phyloP scores from a whole-genome alignment of 176 grass and related monocot species.

The Luzula sylvatica region DNA sequence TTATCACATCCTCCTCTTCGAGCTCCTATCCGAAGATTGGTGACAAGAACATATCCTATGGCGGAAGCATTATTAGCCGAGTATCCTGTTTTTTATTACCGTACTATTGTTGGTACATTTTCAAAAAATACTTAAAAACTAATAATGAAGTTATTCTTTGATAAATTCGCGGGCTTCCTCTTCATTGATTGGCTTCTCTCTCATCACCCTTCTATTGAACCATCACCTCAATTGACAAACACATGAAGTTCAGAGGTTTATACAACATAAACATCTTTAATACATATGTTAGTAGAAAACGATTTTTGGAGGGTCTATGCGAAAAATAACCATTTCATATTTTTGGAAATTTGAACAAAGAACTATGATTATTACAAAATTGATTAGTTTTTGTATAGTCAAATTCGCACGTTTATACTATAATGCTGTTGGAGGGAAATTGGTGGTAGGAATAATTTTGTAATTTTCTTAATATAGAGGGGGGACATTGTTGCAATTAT shows the following conservation, averaged over 20 bases:
- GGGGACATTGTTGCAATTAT: too few species aligned
- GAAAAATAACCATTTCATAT: too few species aligned
- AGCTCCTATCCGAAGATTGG: conserved; percentile 40
- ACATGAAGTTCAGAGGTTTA: neutral
- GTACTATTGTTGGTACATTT: neutral
- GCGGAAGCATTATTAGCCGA: conserved; percentile 42
- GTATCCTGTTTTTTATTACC: conserved; percentile 29
- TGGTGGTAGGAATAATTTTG: too few species aligned
- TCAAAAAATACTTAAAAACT: neutral
- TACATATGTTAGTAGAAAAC: neutral
- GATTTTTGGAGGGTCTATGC: neutral
- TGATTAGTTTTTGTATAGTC: too few species aligned
- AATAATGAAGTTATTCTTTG: conserved; percentile 32
- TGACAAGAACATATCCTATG: conserved; percentile 59
- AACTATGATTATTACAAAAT: too few species aligned
- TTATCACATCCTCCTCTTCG: conserved; percentile 51
- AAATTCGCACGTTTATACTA: neutral
- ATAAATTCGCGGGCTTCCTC: conserved; percentile 80
- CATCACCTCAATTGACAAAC: conserved; percentile 37
- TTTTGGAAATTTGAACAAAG: too few species aligned
- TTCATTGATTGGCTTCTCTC: conserved; percentile 43
- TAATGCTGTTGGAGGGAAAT: neutral
- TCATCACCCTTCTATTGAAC: conserved; percentile 44
- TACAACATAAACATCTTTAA: neutral
- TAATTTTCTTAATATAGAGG: too few species aligned